A percentile compares a stretch with the other conserved stretches of the same genome.
phyloP scores from a whole-genome alignment of 2,329 filamentous ascomycete species.

The Boeremia exigua region DNA sequence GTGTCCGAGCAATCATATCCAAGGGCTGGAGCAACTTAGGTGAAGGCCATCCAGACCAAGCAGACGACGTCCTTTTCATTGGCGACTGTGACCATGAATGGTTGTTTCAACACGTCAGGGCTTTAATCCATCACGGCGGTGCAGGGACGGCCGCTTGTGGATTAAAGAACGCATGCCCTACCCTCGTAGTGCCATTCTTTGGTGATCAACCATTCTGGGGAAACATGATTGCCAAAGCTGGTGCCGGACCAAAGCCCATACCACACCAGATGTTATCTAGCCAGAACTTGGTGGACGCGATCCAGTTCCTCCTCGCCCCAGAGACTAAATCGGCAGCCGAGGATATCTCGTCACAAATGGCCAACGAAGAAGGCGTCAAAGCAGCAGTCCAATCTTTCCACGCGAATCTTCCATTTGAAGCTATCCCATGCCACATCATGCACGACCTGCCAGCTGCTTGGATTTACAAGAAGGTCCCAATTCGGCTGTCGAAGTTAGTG shows the following conservation, averaged over 20 bases:
- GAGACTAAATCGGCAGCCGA: constrained; percentile 23
- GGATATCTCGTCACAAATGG: constrained; percentile 31
- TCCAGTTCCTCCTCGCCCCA: constrained; percentile 29
- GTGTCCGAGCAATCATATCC: constrained; percentile 59
- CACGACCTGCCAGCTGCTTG: constrained; percentile 32
- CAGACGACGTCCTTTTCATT: constrained; percentile 54
- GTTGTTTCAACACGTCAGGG: constrained; percentile 79
- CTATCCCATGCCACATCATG: constrained; percentile 29
- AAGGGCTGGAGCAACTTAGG: constrained; percentile 57
- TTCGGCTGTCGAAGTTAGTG: constrained; percentile 32
- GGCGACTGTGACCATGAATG: constrained; percentile 86
- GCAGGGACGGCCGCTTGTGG: constrained; percentile 87
- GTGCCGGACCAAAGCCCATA: constrained; percentile 37
- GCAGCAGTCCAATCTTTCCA: constrained; percentile 36
- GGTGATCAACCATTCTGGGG: constrained; percentile 39
- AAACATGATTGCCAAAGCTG: constrained; percentile 38
- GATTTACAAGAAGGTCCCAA: constrained; percentile 23
- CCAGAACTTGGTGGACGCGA: constrained; percentile 31
- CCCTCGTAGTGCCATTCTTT: constrained; percentile 79
- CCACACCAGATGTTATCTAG: constrained; percentile 28
- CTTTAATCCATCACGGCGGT: constrained; percentile 83
- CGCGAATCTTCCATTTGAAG: constrained; percentile 34
- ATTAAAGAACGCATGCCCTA: constrained; percentile 76
- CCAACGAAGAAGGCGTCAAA: constrained; percentile 29
- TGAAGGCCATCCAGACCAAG: constrained; percentile 6